These are phyloP conservation scores for Boletellus ananas DNA, from an alignment of 768 basidiomycete species.

Conservation along the genomic window DNA sequence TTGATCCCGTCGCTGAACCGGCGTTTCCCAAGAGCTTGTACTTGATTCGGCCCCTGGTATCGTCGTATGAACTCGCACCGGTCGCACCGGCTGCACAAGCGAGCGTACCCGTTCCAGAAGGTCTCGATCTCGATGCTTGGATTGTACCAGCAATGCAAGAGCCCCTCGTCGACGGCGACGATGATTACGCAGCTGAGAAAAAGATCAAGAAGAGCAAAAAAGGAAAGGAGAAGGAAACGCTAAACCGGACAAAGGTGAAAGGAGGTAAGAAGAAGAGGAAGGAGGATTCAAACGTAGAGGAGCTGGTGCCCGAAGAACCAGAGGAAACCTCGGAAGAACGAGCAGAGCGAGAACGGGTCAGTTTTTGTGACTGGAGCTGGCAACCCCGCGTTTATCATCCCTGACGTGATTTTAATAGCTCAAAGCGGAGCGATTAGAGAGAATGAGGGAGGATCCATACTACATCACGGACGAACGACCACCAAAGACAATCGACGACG, in stretches of 20 bases:
- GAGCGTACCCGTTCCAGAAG: constrained; percentile 77
- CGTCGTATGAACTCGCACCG: constrained; percentile 77
- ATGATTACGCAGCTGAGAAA: constrained; percentile 36
- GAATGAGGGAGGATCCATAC: constrained; percentile 84
- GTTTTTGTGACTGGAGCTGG: constrained; percentile 12
- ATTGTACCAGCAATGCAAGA: constrained; percentile 62
- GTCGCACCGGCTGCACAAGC: constrained; percentile 79
- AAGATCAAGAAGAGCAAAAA: constrained; percentile 43
- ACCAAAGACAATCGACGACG: constrained; percentile 42
- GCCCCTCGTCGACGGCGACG: constrained; percentile 28
- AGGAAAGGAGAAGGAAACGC: constrained; percentile 43
- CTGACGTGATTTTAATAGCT: constrained; percentile 43
- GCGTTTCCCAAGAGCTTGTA: constrained; percentile 86
- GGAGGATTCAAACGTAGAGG: constrained; percentile 21
- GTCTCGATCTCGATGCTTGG: constrained; percentile 81
- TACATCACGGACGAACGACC: constrained; percentile 72
- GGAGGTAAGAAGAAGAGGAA: constrained; percentile 45
- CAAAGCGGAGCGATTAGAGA: constrained; percentile 70
- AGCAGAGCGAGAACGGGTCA: constrained; percentile 60
- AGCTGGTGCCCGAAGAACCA: constrained; percentile 38
- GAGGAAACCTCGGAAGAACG: constrained; percentile 57
- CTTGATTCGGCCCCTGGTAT: constrained; percentile 78
- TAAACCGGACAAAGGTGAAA: constrained; percentile 28
- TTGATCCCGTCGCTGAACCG: constrained; percentile 37
- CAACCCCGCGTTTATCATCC: background rate